Evolutionary conservation across 2,329 filamentous ascomycete species (phyloP), one percentile per base, ranked within the genome.

Genomic region (Triangularia verruculosa): DNA sequence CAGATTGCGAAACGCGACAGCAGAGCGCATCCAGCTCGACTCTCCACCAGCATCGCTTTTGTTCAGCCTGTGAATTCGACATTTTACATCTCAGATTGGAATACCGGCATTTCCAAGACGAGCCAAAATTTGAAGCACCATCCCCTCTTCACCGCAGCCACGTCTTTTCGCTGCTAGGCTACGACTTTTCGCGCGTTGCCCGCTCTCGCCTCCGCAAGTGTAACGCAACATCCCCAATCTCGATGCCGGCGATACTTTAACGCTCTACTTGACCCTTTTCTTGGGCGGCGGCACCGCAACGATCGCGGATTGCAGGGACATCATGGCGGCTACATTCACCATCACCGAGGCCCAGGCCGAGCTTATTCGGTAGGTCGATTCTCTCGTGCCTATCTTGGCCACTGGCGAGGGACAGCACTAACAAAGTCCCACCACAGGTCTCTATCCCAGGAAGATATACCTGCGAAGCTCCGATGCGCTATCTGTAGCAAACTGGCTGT

Each of bases 391-490:
- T 5, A 30, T 15, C 1, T 6, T 28, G 30, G 13, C n/a, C 2
- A 4, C 12, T 51, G 5, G 4, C 27, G 9, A 58, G 25, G 15
- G 32, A 15, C 13, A 4, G 17, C 13, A 15, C 67, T 63, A 55
- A 70, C 66, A 32, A 28, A 4, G 39, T 59, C 15, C 8, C 11
- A 51, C 13, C 9, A 17, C 73, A 96, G 92, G 75, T 89, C 90
- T 57, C 83, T 97, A 65, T 81, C 86, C 20, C 86, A 90, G 68
- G 91, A 94, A 71, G 92, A 95, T 67, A 93, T 97, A 63, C 95
- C 95, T n/a, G 92, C 93, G 72, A 97, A 97, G 82, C 85, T 99
- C 68, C 90, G 93, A 78, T 99, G 95, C 81, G 92, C 92, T 59
- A 91, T 92, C 70, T 99, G 95, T 79, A 95, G 90, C 79, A 93